Evolutionary conservation across 2,329 filamentous ascomycete species (phyloP).

Genomic region (Phyllosticta capitalensis): DNA sequence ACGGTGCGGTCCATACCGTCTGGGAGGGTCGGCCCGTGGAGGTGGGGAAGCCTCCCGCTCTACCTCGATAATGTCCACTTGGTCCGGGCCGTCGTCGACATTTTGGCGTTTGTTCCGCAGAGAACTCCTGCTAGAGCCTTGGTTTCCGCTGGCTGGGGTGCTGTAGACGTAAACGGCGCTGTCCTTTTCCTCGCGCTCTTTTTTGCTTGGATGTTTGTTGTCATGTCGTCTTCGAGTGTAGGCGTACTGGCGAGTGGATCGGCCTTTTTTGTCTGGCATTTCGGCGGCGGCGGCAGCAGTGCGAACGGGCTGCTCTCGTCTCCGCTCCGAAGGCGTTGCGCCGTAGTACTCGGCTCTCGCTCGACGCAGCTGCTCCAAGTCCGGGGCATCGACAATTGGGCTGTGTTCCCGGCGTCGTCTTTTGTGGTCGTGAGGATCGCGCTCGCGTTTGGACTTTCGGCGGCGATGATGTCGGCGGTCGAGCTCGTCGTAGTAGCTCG

Average conservation of each 20-base stretch:
- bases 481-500: background rate
- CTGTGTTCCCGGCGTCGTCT: background rate
- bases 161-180: slow-evolving; percentile 10
- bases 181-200: slow-evolving; percentile 6
- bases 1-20: slow-evolving; percentile 1
- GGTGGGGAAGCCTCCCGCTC: slow-evolving; percentile 22
- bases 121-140: slow-evolving; percentile 8
- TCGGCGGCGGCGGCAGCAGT: slow-evolving; percentile 11
- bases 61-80: slow-evolving; percentile 21
- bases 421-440: background rate
- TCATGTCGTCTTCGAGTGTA: slow-evolving; percentile 19
- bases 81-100: slow-evolving; percentile 19
- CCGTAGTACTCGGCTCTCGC: slow-evolving; percentile 30
- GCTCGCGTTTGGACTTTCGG: background rate
- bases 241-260: background rate
- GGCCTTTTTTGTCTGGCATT: slow-evolving; percentile 8
- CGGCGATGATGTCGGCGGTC: background rate
- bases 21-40: slow-evolving; percentile 17
- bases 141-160: slow-evolving; percentile 2
- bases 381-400: slow-evolving; percentile 15
- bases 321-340: slow-evolving; percentile 24
- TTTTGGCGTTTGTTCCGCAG: slow-evolving; percentile 25
- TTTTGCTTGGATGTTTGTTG: slow-evolving; percentile 13
- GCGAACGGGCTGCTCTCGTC: slow-evolving; percentile 17
- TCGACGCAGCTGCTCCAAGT: slow-evolving; percentile 31